Conservation (phyloP, 2,329 filamentous ascomycete genomes). For the Chaetothyriales sp. region DNA sequence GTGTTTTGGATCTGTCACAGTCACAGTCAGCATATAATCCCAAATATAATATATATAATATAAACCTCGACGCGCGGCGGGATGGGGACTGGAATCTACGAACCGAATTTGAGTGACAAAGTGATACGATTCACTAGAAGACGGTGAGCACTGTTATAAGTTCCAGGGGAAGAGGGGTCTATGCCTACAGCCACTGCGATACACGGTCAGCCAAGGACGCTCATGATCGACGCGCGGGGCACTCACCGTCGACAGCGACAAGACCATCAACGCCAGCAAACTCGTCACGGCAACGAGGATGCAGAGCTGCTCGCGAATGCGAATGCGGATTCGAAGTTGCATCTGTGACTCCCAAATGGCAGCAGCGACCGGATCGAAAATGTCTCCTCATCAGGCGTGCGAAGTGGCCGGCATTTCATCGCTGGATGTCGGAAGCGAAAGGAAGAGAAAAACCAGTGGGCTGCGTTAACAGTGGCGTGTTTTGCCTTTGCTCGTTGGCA, state of each 20-base stretch:
- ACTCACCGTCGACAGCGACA: conserved; percentile 47
- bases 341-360: not conserved
- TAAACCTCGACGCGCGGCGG: no score
- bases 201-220: not conserved
- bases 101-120: not conserved
- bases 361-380: not conserved
- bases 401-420: not conserved
- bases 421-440: not conserved
- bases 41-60: no score
- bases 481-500: not conserved
- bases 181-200: not conserved
- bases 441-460: not conserved
- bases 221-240: conserved; percentile 1
- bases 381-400: not conserved
- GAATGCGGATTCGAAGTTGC: conserved; percentile 50
- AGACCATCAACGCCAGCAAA: conserved; percentile 57
- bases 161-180: no score
- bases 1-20: conserved; percentile 37
- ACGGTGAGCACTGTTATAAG: not conserved
- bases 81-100: not conserved
- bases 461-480: not conserved
- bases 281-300: conserved; percentile 60
- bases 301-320: conserved; percentile 73
- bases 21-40: conserved; percentile 1
- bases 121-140: not conserved